Base-by-base conservation (phyloP, 2,329 filamentous ascomycete genomes). In the Teratosphaeria destructans region DNA sequence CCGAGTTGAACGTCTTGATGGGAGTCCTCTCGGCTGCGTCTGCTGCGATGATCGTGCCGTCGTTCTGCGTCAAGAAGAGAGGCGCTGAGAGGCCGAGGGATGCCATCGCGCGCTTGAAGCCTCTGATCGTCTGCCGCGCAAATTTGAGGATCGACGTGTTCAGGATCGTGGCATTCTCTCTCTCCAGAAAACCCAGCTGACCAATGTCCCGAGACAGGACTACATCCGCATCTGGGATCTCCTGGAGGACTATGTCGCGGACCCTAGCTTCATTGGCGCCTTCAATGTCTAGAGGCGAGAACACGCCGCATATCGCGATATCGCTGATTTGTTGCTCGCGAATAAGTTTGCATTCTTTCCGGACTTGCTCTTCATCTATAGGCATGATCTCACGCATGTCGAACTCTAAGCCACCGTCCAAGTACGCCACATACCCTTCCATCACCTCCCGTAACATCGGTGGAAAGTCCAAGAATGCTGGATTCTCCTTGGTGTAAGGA, bases 241-340 rank as follows among this genome's bases (percentile, higher is more conserved):
- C 78, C 6, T 74, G 70, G 29, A 73, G 72, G 26, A 84, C 70
- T 49, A 83, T 79, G 3, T 73, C 71, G 2, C 75, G 74, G 5
- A 79, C 81, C 3, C 74, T 70, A 47, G 79, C 73, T 68, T 84
- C 82, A 66, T 85, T 82, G 47, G 67, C 84, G 82, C 52, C 77
- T 3, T 75, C 63, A 8, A 78, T 77, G 65, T 86, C 82, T 27
- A 84, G 80, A 0, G 82, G 82, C 10, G 79, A 81, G 69, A 82
- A 84, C 7, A 84, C 77, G 1, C 82, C 82, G 5, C 79, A 78
- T 3, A 85, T 72, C 0, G 83, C 82, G 2, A 86, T 73, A 43
- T 75, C 76, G 23, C 69, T 72, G 56, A 80, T 70, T 0, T 74
- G 73, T 29, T 74, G 74, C 47, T 74, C 72, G 65, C 75, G 76